Evolutionary conservation across 768 basidiomycete species (phyloP).

Genomic region (Exsudoporus frostii): DNA sequence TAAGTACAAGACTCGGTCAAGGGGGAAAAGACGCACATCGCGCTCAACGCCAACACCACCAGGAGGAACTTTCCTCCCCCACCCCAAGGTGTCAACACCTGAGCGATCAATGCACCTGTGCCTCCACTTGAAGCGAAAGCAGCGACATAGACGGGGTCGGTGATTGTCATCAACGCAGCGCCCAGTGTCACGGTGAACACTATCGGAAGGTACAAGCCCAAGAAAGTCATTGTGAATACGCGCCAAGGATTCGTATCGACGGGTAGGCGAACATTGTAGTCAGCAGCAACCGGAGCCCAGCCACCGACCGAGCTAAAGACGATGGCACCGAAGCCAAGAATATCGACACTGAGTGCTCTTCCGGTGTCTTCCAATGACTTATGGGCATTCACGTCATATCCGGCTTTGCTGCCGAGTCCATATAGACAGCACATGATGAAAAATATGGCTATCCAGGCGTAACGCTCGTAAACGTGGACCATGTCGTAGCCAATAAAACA

Average conservation of each 20-base stretch:
- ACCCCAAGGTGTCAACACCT: conserved; percentile 44
- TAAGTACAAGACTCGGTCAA: background rate
- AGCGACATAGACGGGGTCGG: conserved; percentile 35
- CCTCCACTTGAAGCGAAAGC: conserved; percentile 38
- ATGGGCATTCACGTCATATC: conserved; percentile 45
- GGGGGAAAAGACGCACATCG: conserved; percentile 31
- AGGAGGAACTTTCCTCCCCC: conserved; percentile 41
- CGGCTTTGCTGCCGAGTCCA: conserved; percentile 46
- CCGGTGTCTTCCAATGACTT: conserved; percentile 43
- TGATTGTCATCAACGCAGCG: conserved; percentile 42
- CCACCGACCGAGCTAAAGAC: conserved; percentile 47
- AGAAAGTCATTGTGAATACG: conserved; percentile 49
- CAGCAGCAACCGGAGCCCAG: conserved; percentile 53
- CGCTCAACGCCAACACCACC: conserved; percentile 40
- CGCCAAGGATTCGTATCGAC: conserved; percentile 38
- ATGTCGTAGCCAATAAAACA: conserved; percentile 47
- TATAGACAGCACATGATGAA: conserved; percentile 51
- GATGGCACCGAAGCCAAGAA: conserved; percentile 52
- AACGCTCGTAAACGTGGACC: conserved; percentile 51
- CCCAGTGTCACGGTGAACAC: conserved; percentile 36
- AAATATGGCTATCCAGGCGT: conserved; percentile 48
- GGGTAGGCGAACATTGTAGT: conserved; percentile 52
- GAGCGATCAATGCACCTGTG: conserved; percentile 43
- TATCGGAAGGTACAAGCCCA: conserved; percentile 48
- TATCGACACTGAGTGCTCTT: conserved; percentile 40